Evolutionary conservation across 2,329 filamentous ascomycete species (phyloP).

Genomic region (Anthostomella pinea): DNA sequence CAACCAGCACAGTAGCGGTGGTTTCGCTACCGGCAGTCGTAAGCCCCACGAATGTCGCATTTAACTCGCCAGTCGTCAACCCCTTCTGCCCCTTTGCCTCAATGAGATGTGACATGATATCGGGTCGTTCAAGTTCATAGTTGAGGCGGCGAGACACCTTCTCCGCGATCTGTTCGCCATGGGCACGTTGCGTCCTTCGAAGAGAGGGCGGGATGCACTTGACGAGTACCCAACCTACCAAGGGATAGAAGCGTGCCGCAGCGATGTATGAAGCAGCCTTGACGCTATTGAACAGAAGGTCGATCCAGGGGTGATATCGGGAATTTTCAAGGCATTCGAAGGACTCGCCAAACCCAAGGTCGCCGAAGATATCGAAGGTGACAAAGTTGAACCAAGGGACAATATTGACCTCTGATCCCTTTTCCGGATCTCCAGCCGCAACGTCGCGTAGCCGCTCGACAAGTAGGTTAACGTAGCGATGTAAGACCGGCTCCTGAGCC

Average conservation of each 20-base stretch:
- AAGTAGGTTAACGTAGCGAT: conserved; percentile 26
- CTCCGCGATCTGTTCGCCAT: conserved; percentile 25
- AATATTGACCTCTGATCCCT: conserved; percentile 12
- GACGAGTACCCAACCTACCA: conserved; percentile 15
- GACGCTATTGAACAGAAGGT: conserved; percentile 24
- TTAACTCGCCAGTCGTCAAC: conserved; percentile 27
- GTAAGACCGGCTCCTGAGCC: conserved; percentile 28
- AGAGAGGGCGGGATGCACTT: conserved; percentile 18
- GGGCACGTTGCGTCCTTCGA: conserved; percentile 18
- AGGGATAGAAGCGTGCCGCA: conserved; percentile 22
- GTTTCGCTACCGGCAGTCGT: conserved; percentile 31
- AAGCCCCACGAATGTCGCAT: conserved; percentile 31
- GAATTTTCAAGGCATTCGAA: conserved; percentile 30
- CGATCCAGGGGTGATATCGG: conserved; percentile 27
- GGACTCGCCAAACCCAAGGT: conserved; percentile 32
- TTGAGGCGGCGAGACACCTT: conserved; percentile 28
- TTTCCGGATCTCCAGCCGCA: neutral
- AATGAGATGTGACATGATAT: conserved; percentile 30
- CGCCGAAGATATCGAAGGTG: conserved; percentile 37
- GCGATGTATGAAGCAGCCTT: conserved; percentile 21
- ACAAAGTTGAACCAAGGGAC: conserved; percentile 29
- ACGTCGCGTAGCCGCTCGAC: conserved; percentile 19
- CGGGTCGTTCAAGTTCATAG: conserved; percentile 24
- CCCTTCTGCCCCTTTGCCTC: conserved; percentile 8
- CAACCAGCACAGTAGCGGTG: conserved; percentile 22